Evolutionary conservation across 192 early-diverging fungal species (phyloP).

Genomic region (Backusella mclennaniae): DNA sequence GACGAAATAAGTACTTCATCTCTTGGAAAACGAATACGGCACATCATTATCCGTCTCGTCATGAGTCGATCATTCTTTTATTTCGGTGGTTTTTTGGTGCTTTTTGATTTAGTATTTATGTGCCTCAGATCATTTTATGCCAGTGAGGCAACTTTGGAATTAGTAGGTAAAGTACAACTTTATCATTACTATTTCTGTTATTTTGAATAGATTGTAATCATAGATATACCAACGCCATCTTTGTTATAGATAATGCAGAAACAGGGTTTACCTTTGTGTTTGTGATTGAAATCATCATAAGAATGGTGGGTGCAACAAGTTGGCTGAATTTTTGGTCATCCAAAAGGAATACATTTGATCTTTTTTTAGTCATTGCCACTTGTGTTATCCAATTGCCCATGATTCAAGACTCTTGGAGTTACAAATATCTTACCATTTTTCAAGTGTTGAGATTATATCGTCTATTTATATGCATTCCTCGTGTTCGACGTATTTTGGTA

Average conservation of each 20-base stretch:
- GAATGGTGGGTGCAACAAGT: conserved; percentile 34
- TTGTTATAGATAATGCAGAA: conserved; percentile 39
- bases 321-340: conserved; percentile 43
- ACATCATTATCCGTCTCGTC: conserved; percentile 4
- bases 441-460: conserved; percentile 48
- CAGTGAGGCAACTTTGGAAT: conserved; percentile 12
- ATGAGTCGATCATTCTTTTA: conserved; percentile 23
- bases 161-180: conserved; percentile 28
- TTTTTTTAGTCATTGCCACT: conserved; percentile 41
- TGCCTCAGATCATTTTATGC: conserved; percentile 38
- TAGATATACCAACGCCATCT: not conserved
- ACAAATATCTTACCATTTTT: conserved; percentile 52
- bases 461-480: conserved; percentile 44
- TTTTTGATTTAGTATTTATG: conserved; percentile 46
- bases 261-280: conserved; percentile 47
- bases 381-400: conserved; percentile 49
- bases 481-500: conserved; percentile 45
- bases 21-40: not conserved
- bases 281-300: conserved; percentile 44
- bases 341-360: conserved; percentile 44
- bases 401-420: conserved; percentile 38
- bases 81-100: conserved; percentile 34
- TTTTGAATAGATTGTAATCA: not conserved
- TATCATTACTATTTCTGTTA: not conserved
- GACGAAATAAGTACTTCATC: not conserved